A percentile compares a stretch with the other conserved stretches of the same genome.
phyloP scores from a whole-genome alignment of 2,329 filamentous ascomycete genomes.

The Pseudocercospora crystallina region DNA sequence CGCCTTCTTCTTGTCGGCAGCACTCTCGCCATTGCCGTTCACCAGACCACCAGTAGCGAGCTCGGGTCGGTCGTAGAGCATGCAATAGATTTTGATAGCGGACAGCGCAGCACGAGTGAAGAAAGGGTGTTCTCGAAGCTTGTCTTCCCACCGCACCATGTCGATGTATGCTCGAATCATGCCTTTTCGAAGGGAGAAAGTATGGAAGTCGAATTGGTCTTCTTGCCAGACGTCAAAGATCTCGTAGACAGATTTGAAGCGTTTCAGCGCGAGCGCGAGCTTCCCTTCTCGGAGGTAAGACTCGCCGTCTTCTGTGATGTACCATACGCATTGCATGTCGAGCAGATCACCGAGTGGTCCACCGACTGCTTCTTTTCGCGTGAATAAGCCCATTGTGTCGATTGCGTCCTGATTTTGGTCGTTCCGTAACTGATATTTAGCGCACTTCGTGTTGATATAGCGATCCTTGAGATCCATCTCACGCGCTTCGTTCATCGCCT shows the following conservation, averaged over 20 bases:
- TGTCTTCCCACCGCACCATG: slow-evolving; percentile 95
- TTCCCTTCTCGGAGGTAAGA: slow-evolving; percentile 81
- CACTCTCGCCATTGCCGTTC: slow-evolving; percentile 70
- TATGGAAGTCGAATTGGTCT: slow-evolving; percentile 98
- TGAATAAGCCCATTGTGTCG: slow-evolving; percentile 90
- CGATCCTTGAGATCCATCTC: slow-evolving; percentile 84
- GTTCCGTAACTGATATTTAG: slow-evolving; percentile 94
- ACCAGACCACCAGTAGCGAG: slow-evolving; percentile 68
- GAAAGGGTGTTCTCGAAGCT: slow-evolving; percentile 87
- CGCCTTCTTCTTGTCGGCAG: slow-evolving; percentile 74
- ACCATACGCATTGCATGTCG: slow-evolving; percentile 99
- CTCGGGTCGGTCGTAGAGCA: slow-evolving; percentile 73
- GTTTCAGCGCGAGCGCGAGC: slow-evolving; percentile 82
- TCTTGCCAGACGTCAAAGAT: slow-evolving; percentile 98
- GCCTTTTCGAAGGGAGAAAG: slow-evolving; percentile 93
- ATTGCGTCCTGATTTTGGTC: slow-evolving; percentile 84
- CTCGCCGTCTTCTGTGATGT: slow-evolving; percentile 90
- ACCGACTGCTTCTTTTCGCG: slow-evolving; percentile 81
- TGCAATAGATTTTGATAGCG: slow-evolving; percentile 77
- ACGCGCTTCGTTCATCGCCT: slow-evolving; percentile 84
- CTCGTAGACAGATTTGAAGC: slow-evolving; percentile 82
- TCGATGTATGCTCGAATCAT: slow-evolving; percentile 93
- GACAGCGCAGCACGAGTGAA: slow-evolving; percentile 80
- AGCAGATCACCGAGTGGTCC: slow-evolving; percentile 87
- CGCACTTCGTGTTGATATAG: slow-evolving; percentile 97